Conservation (phyloP, 2,329 filamentous ascomycete species). For the Fusarium coicis region DNA sequence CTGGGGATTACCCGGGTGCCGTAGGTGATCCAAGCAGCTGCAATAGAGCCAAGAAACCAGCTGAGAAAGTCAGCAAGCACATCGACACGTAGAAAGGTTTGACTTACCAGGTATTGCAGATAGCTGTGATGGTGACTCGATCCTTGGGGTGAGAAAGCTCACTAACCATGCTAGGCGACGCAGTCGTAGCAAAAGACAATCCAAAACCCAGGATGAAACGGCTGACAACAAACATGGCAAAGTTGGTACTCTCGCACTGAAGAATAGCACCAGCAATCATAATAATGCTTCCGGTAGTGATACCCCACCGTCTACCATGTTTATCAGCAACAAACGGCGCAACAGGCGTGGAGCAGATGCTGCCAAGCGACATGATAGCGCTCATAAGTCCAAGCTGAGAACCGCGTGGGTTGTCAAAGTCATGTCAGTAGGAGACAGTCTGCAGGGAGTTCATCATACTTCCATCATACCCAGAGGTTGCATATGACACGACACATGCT, state of each 20-base stretch:
- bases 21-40: slow-evolving; percentile 56
- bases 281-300: slow-evolving; percentile 47
- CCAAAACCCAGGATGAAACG: slow-evolving; percentile 66
- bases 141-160: slow-evolving; percentile 66
- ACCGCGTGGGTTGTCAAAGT: slow-evolving; percentile 51
- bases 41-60: slow-evolving; percentile 59
- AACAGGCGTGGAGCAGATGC: slow-evolving; percentile 50
- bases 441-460: slow-evolving; percentile 63
- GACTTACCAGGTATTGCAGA: slow-evolving; percentile 58
- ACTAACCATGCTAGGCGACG: slow-evolving; percentile 61
- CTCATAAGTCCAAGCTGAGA: slow-evolving; percentile 47
- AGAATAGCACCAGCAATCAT: slow-evolving; percentile 48
- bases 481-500: slow-evolving; percentile 49
- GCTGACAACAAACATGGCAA: slow-evolving; percentile 64
- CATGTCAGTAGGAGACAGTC: slow-evolving; percentile 54
- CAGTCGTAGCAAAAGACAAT: slow-evolving; percentile 62
- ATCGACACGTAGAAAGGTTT: rapidly evolving
- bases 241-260: slow-evolving; percentile 45
- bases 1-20: slow-evolving; percentile 54
- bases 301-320: slow-evolving; percentile 47
- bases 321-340: slow-evolving; percentile 47
- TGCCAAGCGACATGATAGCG: slow-evolving; percentile 61
- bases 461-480: slow-evolving; percentile 56
- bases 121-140: slow-evolving; percentile 61
- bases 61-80: slow-evolving; percentile 34